phyloP scores from a whole-genome alignment of 371 early-diverging fungal genomes.

The Blakeslea trispora region DNA sequence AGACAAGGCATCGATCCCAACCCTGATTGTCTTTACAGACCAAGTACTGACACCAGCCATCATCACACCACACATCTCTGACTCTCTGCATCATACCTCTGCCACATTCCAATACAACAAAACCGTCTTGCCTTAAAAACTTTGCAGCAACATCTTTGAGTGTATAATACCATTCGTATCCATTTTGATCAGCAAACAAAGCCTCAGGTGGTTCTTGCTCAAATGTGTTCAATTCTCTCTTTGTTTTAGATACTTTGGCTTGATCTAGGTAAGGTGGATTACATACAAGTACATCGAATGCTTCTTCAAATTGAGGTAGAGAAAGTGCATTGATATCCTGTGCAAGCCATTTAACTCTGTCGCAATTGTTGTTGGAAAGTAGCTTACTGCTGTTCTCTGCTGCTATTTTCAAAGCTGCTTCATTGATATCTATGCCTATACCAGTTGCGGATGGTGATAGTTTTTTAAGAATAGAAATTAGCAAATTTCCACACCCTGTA shows the following conservation, averaged over 20 bases:
- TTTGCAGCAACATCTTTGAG: conserved; percentile 43
- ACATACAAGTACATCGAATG: conserved; percentile 70
- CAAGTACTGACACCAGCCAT: conserved; percentile 34
- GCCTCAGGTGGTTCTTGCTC: conserved; percentile 68
- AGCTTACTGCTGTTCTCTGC: conserved; percentile 34
- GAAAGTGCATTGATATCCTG: conserved; percentile 43
- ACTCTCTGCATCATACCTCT: conserved; percentile 68
- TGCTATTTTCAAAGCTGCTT: conserved; percentile 60
- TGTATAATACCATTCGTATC: conserved; percentile 66
- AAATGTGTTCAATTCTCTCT: conserved; percentile 36
- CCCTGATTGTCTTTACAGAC: conserved; percentile 55
- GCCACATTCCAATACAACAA: conserved; percentile 67
- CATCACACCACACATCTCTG: conserved; percentile 55
- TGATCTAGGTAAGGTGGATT: conserved; percentile 76
- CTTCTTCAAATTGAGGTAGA: conserved; percentile 22
- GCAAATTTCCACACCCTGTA: conserved; percentile 75
- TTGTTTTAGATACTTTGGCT: conserved; percentile 32
- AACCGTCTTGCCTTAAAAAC: conserved; percentile 42
- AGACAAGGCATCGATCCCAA: conserved; percentile 65
- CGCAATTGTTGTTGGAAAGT: conserved; percentile 22
- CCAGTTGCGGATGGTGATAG: conserved; percentile 35
- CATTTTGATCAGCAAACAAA: conserved; percentile 64
- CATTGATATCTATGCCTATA: conserved; percentile 68
- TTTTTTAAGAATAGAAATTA: conserved; percentile 57
- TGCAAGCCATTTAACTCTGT: conserved; percentile 33